Base-by-base conservation (phyloP, 23 red algal genomes). In the Pyropia haitanensis region DNA sequence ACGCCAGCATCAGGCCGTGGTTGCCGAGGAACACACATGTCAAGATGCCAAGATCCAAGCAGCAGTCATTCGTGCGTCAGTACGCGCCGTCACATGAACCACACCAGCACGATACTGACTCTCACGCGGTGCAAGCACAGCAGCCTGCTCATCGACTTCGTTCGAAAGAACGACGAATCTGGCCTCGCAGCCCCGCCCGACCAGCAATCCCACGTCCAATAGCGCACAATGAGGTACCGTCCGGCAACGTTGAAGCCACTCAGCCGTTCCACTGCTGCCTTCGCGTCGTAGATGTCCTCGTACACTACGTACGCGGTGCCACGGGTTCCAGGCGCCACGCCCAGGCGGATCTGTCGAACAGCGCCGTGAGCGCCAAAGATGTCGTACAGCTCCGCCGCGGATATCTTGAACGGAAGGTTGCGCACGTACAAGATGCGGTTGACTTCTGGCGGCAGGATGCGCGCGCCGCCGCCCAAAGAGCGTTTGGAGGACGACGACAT, bases 301-400 rank as follows among this genome's bases (percentile, higher is more conserved):
- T 95, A 95, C 6, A 95, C 80, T 16, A 95, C 81, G 51, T 88
- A 95, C 2, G 90, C 90, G 0, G 90, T 95, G 18, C 90, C 90
- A 34, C 90, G 44, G 15, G 90, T 95, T 15, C 51, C 60, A 10
- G 76, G 62, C 9, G 90, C 65, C 14, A 67, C 64, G 52, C 90
- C 90, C 2, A 87, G 62, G n/a, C 90, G 80, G 33, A 95, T 95
- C 34, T 95, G 90, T 53, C 90, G 76, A 22, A 95, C 75, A 0
- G 81, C 90, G 0, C 90, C 90, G 61, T 88, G 78, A 30, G 75
- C 74, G 44, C 80, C 80, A 61, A 95, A 95, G 49, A 95, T 95
- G 46, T 81, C 90, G 67, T 95, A 88, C 56, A 95, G 80, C 53
- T 88, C 75, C 33, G 86, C 75, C 15, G 80, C 62, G 28, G 71